Percentiles rank a stretch among this genome's conserved stretches.
Evolutionary conservation across 192 early-diverging fungal genomes (phyloP).

Genomic region (Coemansia sp.): DNA sequence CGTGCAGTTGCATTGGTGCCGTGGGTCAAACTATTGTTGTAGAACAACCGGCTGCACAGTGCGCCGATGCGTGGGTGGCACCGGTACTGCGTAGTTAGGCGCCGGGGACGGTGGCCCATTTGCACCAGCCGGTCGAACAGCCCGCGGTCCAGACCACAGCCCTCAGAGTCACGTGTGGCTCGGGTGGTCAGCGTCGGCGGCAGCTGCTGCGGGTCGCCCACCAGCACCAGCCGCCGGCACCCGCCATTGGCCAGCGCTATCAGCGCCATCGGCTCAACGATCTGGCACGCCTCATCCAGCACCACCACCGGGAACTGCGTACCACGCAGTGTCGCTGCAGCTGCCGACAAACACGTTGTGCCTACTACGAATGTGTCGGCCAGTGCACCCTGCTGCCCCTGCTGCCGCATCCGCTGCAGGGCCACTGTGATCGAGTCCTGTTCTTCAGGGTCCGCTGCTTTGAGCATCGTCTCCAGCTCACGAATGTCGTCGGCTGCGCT

Average conservation of each 20-base stretch:
- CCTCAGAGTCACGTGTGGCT: constrained; percentile 51
- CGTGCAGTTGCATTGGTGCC: constrained; percentile 33
- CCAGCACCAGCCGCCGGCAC: constrained; percentile 65
- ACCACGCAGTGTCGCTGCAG: constrained; percentile 67
- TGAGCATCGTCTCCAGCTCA: constrained; percentile 75
- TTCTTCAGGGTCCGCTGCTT: constrained; percentile 52
- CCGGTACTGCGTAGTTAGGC: constrained; percentile 55
- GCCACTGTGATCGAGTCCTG: constrained; percentile 43
- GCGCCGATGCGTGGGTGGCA: constrained; percentile 55
- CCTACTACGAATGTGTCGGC: constrained; percentile 60
- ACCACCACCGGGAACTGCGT: constrained; percentile 67
- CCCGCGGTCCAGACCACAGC: constrained; percentile 70
- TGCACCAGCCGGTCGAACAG: constrained; percentile 75
- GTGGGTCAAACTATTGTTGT: constrained; percentile 32
- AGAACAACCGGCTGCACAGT: constrained; percentile 54
- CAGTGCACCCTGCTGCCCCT: constrained; percentile 33
- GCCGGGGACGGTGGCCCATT: constrained; percentile 39
- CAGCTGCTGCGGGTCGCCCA: constrained; percentile 89
- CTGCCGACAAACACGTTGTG: constrained; percentile 78
- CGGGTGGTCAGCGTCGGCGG: constrained; percentile 73
- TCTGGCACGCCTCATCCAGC: constrained; percentile 85
- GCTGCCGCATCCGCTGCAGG: constrained; percentile 50
- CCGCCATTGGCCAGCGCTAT: constrained; percentile 70
- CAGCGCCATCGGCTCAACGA: constrained; percentile 86
- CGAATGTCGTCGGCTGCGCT: constrained; percentile 62